Percentiles rank a stretch among this genome's conserved stretches.
Evolutionary conservation across 805 yeast species (phyloP).

Genomic region (Candida caryicola): DNA sequence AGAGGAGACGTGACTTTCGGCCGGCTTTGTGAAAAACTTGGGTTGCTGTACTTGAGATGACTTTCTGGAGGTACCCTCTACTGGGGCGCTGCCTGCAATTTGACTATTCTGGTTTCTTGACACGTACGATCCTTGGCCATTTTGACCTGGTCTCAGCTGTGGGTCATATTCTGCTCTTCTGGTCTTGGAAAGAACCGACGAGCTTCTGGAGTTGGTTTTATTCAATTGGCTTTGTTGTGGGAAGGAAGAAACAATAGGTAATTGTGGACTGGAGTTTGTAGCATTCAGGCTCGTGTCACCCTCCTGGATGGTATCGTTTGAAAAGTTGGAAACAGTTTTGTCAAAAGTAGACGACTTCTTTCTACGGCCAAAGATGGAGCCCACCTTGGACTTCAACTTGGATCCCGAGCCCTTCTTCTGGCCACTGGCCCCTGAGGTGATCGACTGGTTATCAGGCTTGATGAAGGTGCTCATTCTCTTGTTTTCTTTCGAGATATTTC

Average conservation of each 20-base stretch:
- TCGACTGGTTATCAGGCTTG: constrained; percentile 8
- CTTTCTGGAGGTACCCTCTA: background rate
- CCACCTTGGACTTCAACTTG: constrained; percentile 66
- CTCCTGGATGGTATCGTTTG: constrained; percentile 32
- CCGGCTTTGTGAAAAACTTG: background rate
- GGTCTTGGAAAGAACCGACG: constrained; percentile 12
- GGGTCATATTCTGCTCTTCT: background rate
- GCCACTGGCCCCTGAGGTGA: constrained; percentile 13
- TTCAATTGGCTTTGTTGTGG: constrained; percentile 2
- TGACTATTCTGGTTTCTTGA: background rate
- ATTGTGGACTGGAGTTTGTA: constrained; percentile 8
- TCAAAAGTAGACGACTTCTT: constrained; percentile 4
- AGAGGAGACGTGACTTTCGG: too few relatives aligned
- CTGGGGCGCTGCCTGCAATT: background rate
- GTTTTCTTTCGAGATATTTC: constrained; percentile 1
- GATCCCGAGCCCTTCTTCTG: constrained; percentile 30
- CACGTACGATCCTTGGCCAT: background rate
- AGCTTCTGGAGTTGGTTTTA: constrained; percentile 6
- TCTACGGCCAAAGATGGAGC: constrained; percentile 65
- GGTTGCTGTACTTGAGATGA: background rate
- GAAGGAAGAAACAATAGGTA: constrained; percentile 4
- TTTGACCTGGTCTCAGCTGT: background rate
- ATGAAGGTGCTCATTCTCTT: constrained; percentile 8
- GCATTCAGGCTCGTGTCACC: constrained; percentile 26
- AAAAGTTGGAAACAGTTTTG: constrained; percentile 5